These are phyloP conservation scores for Xylaria longipes DNA, from an alignment of 495 filamentous ascomycete species.

Conservation along the genomic window DNA sequence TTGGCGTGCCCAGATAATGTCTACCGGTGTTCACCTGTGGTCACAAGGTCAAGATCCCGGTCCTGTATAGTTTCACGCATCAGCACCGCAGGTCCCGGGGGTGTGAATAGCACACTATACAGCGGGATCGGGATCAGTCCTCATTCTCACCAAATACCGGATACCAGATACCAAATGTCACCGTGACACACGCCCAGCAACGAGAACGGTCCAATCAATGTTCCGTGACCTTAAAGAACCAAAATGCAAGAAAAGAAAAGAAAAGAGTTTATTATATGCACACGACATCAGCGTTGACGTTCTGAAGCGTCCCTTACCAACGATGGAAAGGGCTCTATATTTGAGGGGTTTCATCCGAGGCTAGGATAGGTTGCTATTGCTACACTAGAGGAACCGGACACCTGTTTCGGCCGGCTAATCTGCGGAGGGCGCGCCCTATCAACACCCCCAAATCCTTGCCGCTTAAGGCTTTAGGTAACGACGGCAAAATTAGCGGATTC, in stretches of 20 bases:
- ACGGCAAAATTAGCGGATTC: no score
- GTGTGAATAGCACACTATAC: not conserved
- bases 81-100: conserved; percentile 3
- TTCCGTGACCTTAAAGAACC: conserved; percentile 20
- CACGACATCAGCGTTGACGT: conserved; percentile 30
- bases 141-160: not conserved
- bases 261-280: conserved; percentile 1
- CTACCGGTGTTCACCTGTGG: not conserved
- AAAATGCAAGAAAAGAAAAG: not conserved
- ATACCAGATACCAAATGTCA: conserved; percentile 24
- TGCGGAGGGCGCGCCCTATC: conserved; percentile 8
- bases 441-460: not conserved
- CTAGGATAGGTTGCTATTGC: not conserved
- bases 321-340: conserved; percentile 32
- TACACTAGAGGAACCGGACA: not conserved
- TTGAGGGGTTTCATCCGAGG: conserved; percentile 8
- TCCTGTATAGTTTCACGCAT: not conserved
- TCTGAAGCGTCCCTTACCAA: conserved; percentile 31
- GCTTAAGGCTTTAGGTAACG: not conserved
- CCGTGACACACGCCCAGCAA: conserved; percentile 4
- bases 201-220: not conserved
- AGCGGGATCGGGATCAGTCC: not conserved
- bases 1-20: not conserved
- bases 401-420: conserved; percentile 11
- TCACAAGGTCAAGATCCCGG: not conserved